Evolutionary conservation across 2,329 filamentous ascomycete genomes (phyloP), one percentile per base, ranked within the genome.

Genomic region (Botrytis paeoniae): DNA sequence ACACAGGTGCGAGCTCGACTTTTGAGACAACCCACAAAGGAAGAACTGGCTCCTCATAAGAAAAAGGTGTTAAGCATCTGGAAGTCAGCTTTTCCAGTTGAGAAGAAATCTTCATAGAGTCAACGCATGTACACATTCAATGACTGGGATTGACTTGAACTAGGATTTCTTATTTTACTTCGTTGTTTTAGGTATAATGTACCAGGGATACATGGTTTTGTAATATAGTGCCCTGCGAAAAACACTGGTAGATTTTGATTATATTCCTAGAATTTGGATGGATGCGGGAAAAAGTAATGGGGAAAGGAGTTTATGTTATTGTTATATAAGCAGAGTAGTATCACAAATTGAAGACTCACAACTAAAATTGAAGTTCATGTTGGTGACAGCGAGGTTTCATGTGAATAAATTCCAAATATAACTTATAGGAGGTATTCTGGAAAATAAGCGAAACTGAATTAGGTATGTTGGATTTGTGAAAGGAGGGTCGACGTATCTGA

Each of bases 51-150:
- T 18, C 51, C n/a, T 57, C 3, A 29, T 3, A 18, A 7, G 7
- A 1, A 2, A 29, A 3, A 9, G 18, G 51, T 57, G 7, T 2
- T 1, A 1, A 18, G 16, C n/a, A 6, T 18, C 14, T 32, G 20
- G 57, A 35, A 35, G 16, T 12, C 8, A 20, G 9, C 29, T 20
- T 60, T 35, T 35, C 48, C 48, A 54, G 5, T 3, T n/a, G 48
- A 7, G n/a, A 54, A n/a, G 12, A n/a, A 54, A 54, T 54, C 5
- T 5, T 54, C 48, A 54, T n/a, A 54, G 14, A 16, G 12, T 16
- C 48, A 54, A 7, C 12, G 48, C n/a, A n/a, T 54, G 12, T n/a
- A n/a, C 5, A 54, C 25, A n/a, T 54, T 54, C 48, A 54, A n/a
- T 54, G 12, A 16, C 20, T 60, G 12, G 3, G 6, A 8, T 61